phyloP scores from a whole-genome alignment of 208 protist genomes.

The Acanthamoeba castellanii region DNA sequence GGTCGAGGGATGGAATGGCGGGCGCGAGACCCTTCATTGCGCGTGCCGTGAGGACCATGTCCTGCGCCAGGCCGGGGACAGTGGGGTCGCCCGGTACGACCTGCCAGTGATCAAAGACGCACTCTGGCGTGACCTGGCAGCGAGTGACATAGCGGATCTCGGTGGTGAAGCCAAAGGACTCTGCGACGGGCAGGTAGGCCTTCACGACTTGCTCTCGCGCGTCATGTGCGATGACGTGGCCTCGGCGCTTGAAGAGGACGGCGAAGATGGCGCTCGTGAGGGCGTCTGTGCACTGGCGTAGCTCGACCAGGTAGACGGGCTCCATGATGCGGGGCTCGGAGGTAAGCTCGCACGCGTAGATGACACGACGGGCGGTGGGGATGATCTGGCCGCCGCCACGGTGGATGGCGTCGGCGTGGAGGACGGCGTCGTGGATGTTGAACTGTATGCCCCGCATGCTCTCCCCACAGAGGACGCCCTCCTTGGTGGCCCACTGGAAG shows the following conservation, averaged over 20 bases:
- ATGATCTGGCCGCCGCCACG: conserved; percentile 99
- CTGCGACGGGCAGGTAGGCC: conserved; percentile 98
- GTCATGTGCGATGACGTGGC: conserved; percentile 96
- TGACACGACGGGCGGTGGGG: conserved; percentile 95
- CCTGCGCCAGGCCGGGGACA: conserved; percentile 88
- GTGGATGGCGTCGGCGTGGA: conserved; percentile 99
- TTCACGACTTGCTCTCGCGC: conserved; percentile 97
- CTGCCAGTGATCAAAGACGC: conserved; percentile 98
- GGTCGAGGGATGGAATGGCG: conserved; percentile 94
- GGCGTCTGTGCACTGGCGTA: conserved; percentile 94
- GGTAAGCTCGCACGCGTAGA: conserved; percentile 96
- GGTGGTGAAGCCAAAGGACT: conserved; percentile 99
- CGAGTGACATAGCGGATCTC: conserved; percentile 96
- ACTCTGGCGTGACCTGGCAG: conserved; percentile 94
- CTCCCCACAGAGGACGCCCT: conserved; percentile 97
- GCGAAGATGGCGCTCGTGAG: conserved; percentile 97
- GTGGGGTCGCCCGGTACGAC: conserved; percentile 93
- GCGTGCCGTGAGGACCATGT: conserved; percentile 92
- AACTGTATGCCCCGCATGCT: conserved; percentile 97
- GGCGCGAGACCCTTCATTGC: conserved; percentile 97
- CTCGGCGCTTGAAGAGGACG: conserved; percentile 96
- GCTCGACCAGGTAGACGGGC: conserved; percentile 98
- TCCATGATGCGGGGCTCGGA: conserved; percentile 96
- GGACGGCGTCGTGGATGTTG: conserved; percentile 97
- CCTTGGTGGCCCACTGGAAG: conserved; percentile 96